Conservation (phyloP, 2,329 filamentous ascomycete species). For the Xylaria sp. region DNA sequence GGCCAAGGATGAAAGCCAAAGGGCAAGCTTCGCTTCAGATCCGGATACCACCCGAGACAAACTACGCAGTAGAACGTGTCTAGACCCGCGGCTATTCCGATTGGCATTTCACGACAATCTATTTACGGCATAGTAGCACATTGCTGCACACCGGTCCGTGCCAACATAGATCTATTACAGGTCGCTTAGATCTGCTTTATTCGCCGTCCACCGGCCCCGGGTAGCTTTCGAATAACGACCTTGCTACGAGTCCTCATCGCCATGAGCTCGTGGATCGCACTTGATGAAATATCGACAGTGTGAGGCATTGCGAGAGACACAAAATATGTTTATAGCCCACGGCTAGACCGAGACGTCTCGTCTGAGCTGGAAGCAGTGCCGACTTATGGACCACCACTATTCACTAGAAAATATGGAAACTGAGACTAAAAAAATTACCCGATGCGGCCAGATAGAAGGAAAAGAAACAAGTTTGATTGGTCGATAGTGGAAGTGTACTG, state of each 20-base stretch:
- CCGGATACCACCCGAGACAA: conserved; percentile 25
- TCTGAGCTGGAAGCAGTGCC: neutral
- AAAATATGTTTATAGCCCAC: neutral
- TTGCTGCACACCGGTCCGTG: neutral
- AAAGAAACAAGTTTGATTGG: conserved; percentile 27
- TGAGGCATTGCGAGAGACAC: neutral
- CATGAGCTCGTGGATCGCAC: neutral
- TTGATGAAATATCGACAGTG: neutral
- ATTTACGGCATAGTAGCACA: conserved; percentile 5
- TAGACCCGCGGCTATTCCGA: conserved; percentile 20
- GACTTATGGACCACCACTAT: neutral
- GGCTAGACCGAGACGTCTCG: conserved; percentile 24
- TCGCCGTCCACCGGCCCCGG: neutral
- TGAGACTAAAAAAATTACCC: conserved; percentile 20
- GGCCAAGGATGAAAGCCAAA: neutral
- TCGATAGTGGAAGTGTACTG: neutral
- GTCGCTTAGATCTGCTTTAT: neutral
- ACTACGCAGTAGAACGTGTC: neutral
- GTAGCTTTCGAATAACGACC: neutral
- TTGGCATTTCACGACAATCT: neutral
- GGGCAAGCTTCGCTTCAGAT: neutral
- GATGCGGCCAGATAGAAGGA: conserved; percentile 24
- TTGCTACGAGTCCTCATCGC: neutral
- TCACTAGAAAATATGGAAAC: neutral
- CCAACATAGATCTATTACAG: neutral